These are phyloP conservation scores for Kurtzmaniella quercitrusa DNA, from an alignment of 1,139 yeast genomes.

Conservation along the genomic window DNA sequence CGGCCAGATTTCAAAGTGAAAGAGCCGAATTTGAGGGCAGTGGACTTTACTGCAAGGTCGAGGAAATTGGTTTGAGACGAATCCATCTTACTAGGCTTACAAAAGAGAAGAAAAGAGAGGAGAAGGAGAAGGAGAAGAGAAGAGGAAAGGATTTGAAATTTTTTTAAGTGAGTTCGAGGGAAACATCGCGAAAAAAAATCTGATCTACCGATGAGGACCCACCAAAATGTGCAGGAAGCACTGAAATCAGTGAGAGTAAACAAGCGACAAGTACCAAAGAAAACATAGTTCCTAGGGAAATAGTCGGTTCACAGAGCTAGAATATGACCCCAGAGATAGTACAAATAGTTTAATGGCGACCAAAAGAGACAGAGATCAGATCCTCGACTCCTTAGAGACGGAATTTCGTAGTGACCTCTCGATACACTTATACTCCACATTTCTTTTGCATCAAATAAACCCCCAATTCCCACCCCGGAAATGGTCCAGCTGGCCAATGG, in stretches of 20 bases:
- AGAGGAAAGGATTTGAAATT: not conserved
- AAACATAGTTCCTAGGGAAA: not conserved
- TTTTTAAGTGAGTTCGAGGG: not conserved
- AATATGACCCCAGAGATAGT: too few species aligned
- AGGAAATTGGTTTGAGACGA: constrained; percentile 63
- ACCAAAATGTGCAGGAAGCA: not conserved
- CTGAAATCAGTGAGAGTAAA: not conserved
- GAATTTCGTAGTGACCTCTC: constrained; percentile 46
- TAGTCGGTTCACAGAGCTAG: not conserved
- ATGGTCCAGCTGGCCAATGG: constrained; percentile 50
- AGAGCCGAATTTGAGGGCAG: constrained; percentile 81
- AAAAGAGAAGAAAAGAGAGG: constrained; percentile 2
- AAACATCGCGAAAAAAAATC: not conserved
- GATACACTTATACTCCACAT: constrained; percentile 47
- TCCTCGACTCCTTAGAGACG: constrained; percentile 36
- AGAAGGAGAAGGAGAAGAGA: constrained; percentile 3
- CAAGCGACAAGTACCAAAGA: not conserved
- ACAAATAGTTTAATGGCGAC: constrained; percentile 9
- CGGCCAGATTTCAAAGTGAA: constrained; percentile 92
- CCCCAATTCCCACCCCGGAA: constrained; percentile 29
- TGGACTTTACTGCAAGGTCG: constrained; percentile 73
- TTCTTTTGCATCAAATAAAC: constrained; percentile 35
- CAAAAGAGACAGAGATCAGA: constrained; percentile 21
- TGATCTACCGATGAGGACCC: not conserved
- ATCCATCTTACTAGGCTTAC: constrained; percentile 15